Base-by-base conservation (phyloP, 1,284 basidiomycete genomes). In the Cryptococcus hybrid region DNA sequence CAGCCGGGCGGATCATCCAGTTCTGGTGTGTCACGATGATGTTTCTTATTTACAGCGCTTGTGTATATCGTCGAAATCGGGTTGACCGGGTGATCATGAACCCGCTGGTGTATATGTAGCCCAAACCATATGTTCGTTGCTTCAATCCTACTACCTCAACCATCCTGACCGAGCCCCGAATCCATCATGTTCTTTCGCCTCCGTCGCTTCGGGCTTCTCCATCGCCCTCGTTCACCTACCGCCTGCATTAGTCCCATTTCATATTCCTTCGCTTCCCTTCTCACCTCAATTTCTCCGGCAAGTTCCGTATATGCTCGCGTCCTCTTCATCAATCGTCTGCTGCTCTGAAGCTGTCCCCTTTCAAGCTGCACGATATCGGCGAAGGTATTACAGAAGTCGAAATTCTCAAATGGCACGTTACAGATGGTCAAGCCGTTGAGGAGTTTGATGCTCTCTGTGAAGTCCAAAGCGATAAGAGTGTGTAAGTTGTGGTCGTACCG, bases 331-430 rank as follows among this genome's bases (percentile, higher is more conserved):
- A 35, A 24, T 44, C 52, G n/a, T 37, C 35, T 24, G 6, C 8
- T 7, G 5, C 15, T 3, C 39, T 42, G 11, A 44, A 5, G 2
- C 30, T 8, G 2, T 66, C 66, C 52, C 70, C 70, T 8, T 96
- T 95, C 83, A 90, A 88, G 63, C 85, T 96, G n/a, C 91, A 92
- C 11, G 93, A 97, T 74, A 94, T 96, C 66, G 93, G 93, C 7
- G 93, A 97, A 78, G 93, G 81, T 5, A 83, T 82, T 62, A 90
- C 89, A 38, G 90, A 94, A 75, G 92, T 90, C 67, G 91, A 93
- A 78, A 84, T 94, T 63, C 85, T 94, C 58, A 88, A 87, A 75
- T 94, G 91, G 91, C 88, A 67, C 63, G 86, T 85, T 50, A 42
- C 86, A 84, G 86, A 84, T 74, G 69, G 85, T 13, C 80, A 83